A percentile compares a stretch with the other conserved stretches of the same genome.
These are phyloP conservation scores for Nannizziopsis barbatae DNA, from an alignment of 2,329 filamentous ascomycete species.

Conservation along the genomic window DNA sequence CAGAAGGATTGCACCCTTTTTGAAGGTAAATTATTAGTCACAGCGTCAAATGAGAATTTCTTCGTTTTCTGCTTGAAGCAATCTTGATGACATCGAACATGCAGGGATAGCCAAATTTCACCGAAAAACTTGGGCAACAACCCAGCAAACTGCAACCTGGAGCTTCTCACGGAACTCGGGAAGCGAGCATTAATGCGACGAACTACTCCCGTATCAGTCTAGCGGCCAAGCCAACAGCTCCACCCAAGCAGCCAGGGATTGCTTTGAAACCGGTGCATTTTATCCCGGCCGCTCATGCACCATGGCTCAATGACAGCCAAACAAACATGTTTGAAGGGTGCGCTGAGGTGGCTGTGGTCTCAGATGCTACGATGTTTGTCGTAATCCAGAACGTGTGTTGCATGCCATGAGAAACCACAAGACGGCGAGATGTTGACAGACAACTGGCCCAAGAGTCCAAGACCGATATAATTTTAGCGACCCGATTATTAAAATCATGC, in stretches of 20 bases:
- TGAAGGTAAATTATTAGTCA: too few species aligned
- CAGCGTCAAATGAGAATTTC: too few species aligned
- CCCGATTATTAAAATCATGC: background rate
- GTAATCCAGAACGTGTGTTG: too few species aligned
- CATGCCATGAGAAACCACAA: too few species aligned
- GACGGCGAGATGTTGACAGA: too few species aligned
- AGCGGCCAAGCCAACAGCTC: conserved; percentile 4
- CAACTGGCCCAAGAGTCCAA: background rate
- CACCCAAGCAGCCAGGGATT: conserved; percentile 2
- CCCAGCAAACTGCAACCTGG: too few species aligned
- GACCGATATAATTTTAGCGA: conserved; percentile 1
- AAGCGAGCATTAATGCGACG: background rate
- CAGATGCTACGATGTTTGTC: background rate
- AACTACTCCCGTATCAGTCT: background rate
- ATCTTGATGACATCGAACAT: too few species aligned
- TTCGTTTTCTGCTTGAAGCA: too few species aligned
- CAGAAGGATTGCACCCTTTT: too few species aligned
- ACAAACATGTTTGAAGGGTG: conserved; percentile 3
- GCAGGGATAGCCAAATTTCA: too few species aligned
- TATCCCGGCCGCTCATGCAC: background rate
- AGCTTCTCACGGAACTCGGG: background rate
- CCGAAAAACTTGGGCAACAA: too few species aligned
- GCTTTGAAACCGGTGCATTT: conserved; percentile 9
- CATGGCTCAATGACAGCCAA: background rate
- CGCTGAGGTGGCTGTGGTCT: background rate